A percentile compares a stretch with the other conserved stretches of the same genome.
Conservation (phyloP, 108 stramenopile species). For the Phaeodactylum tricornutum region DNA sequence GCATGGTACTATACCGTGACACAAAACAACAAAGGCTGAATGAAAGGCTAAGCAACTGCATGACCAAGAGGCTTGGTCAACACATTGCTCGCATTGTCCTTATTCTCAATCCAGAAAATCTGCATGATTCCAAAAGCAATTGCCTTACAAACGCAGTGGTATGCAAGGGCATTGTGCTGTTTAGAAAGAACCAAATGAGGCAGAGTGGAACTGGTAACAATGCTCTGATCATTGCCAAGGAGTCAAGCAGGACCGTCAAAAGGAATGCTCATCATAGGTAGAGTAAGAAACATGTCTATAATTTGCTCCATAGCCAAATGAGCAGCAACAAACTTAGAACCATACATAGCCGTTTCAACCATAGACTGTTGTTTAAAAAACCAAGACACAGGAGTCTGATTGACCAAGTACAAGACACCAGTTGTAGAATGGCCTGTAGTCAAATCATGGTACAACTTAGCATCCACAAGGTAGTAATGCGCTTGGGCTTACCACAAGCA, state of each 20-base stretch:
- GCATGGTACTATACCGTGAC: no score
- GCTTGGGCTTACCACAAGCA: conserved; percentile 1
- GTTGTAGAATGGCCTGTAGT: conserved; percentile 12
- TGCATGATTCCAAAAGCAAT: conserved; percentile 2
- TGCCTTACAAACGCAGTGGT: conserved; percentile 3
- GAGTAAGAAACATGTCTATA: conserved; percentile 3
- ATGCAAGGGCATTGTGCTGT: conserved; percentile 4
- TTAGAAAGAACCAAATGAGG: background rate
- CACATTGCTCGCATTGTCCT: conserved; percentile 3
- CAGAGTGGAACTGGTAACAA: background rate
- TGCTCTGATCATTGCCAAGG: conserved; percentile 6
- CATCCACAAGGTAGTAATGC: no score
- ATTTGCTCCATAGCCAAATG: conserved; percentile 10
- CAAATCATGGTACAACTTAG: conserved; percentile 12
- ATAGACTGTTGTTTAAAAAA: conserved; percentile 5
- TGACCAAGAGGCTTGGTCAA: conserved; percentile 5
- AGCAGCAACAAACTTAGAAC: conserved; percentile 8
- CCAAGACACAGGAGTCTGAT: conserved; percentile 10
- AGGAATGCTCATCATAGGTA: conserved; percentile 2
- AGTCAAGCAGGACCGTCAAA: background rate
- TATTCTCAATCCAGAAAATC: background rate
- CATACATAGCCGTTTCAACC: conserved; percentile 15
- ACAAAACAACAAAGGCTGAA: conserved; percentile 1
- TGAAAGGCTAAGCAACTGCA: background rate
- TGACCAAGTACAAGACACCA: conserved; percentile 15